Percentiles rank a stretch among this genome's conserved stretches.
Evolutionary conservation across 768 basidiomycete species (phyloP).

Genomic region (Kwoniella sp.): DNA sequence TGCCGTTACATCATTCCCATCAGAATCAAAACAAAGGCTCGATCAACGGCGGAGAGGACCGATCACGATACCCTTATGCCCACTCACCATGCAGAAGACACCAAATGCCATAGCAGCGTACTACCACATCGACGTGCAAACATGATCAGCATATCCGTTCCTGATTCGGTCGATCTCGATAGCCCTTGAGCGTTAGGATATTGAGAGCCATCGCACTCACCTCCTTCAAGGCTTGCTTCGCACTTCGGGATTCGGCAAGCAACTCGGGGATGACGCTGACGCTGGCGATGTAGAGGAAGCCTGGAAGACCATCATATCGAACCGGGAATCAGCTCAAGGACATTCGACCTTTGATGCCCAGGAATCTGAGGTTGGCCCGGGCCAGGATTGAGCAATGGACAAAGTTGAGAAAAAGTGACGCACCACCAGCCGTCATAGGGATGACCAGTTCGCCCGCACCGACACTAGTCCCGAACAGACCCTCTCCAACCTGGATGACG

Average conservation of each 20-base stretch:
- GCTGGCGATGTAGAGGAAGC: slow-evolving; percentile 90
- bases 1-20: not conserved
- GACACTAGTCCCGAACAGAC: slow-evolving; percentile 80
- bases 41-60: slow-evolving; percentile 7
- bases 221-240: slow-evolving; percentile 86
- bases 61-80: not conserved
- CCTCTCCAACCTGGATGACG: slow-evolving; percentile 74
- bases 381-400: slow-evolving; percentile 1
- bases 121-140: slow-evolving; percentile 60
- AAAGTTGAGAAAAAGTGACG: slow-evolving; percentile 12
- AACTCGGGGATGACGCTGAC: slow-evolving; percentile 88
- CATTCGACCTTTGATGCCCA: no score
- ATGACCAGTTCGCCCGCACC: slow-evolving; percentile 78
- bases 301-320: no score
- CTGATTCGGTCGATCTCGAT: no score
- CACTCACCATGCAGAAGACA: slow-evolving; percentile 74
- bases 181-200: no score
- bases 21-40: no score
- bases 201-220: no score
- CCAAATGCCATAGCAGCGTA: slow-evolving; percentile 90
- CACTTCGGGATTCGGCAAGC: slow-evolving; percentile 83
- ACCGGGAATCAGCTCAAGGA: slow-evolving; percentile 14
- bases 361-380: slow-evolving; percentile 17
- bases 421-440: slow-evolving; percentile 55
- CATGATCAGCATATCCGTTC: slow-evolving; percentile 26